Evolutionary conservation across 768 basidiomycete species (phyloP).

Genomic region (Daedalea quercina): DNA sequence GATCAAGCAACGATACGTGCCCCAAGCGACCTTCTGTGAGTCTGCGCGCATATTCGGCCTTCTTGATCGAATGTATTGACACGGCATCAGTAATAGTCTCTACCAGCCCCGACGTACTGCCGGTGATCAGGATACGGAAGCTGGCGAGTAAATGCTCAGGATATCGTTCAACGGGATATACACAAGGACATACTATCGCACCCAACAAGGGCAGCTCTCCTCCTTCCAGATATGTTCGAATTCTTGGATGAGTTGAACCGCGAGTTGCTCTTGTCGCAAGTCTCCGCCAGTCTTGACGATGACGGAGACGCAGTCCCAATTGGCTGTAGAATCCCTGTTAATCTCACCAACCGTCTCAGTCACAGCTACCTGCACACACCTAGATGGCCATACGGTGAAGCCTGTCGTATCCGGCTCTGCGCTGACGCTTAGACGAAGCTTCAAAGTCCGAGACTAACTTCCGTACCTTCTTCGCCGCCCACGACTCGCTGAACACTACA

Average conservation of each 20-base stretch:
- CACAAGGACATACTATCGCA: conserved; percentile 59
- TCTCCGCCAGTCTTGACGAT: conserved; percentile 99
- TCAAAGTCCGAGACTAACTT: background rate
- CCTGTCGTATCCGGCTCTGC: conserved; percentile 83
- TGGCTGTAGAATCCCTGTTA: conserved; percentile 34
- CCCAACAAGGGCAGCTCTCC: conserved; percentile 89
- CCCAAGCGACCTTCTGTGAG: conserved; percentile 74
- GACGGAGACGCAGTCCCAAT: conserved; percentile 89
- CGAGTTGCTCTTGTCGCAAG: conserved; percentile 93
- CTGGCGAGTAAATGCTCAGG: conserved; percentile 32
- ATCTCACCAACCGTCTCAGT: background rate
- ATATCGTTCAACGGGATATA: background rate
- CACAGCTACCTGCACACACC: conserved; percentile 36
- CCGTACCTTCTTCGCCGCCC: conserved; percentile 83
- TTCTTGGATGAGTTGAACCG: conserved; percentile 89
- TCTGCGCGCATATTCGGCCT: conserved; percentile 91
- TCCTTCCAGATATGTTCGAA: conserved; percentile 95
- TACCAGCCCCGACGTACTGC: conserved; percentile 86
- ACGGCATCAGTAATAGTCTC: conserved; percentile 99
- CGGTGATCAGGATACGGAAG: conserved; percentile 94
- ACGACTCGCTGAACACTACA: conserved; percentile 92
- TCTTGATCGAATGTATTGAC: conserved; percentile 99
- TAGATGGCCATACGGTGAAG: conserved; percentile 94
- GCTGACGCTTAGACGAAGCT: background rate
- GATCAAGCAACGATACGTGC: conserved; percentile 86